phyloP scores from a whole-genome alignment of 2,329 filamentous ascomycete genomes.

The Thermothelomyces thermophilus region DNA sequence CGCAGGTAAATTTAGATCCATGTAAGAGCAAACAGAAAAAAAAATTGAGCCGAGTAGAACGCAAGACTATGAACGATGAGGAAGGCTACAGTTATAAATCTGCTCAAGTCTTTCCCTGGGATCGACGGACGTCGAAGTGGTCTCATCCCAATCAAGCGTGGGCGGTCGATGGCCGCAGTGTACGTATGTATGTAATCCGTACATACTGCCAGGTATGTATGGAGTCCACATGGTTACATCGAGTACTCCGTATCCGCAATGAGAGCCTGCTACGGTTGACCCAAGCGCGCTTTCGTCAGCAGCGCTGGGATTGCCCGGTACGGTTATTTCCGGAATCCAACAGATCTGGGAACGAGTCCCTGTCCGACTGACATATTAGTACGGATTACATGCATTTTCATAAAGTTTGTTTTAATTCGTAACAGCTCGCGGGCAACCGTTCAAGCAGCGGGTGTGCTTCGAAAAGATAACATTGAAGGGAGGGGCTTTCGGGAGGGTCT shows the following conservation, averaged over 20 bases:
- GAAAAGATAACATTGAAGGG: not conserved
- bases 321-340: constrained; percentile 12
- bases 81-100: no score
- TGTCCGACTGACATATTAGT: constrained; percentile 7
- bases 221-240: no score
- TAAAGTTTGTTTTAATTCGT: not conserved
- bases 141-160: no score
- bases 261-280: not conserved
- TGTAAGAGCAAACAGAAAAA: no score
- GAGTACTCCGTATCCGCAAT: not conserved
- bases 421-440: constrained; percentile 3
- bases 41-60: no score
- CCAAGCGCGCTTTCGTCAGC: not conserved
- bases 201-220: no score
- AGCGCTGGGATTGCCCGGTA: constrained; percentile 1
- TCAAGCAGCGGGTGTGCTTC: not conserved
- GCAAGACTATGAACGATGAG: no score
- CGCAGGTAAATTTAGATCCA: constrained; percentile 10
- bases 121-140: no score
- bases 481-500: not conserved
- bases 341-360: constrained; percentile 2
- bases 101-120: no score
- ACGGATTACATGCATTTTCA: not conserved
- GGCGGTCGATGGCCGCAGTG: no score
- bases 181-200: no score